Base-by-base conservation (phyloP, 202 grass and related monocot species). In the Panicum virgatum region DNA sequence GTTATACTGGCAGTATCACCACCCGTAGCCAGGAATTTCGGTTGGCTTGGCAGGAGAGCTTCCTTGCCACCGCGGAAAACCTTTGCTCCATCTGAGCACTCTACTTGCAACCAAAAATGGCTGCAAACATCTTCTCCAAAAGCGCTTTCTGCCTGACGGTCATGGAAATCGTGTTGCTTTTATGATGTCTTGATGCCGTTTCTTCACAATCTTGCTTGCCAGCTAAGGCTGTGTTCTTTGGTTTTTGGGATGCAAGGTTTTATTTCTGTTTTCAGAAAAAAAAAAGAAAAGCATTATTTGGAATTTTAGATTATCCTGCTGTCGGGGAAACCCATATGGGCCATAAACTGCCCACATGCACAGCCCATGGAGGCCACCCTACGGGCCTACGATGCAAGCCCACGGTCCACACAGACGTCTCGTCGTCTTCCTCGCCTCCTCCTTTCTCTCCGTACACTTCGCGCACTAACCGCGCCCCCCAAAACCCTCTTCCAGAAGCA, bases 31-130 rank as follows among this genome's bases (percentile, higher is more conserved):
- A 40, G 38, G 77, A 80, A 84, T 85, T 76, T 53, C 39, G 2
- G 54, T 45, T 82, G 42, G 58, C 87, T 77, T 86, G 83, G 34
- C 79, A 68, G 14, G 32, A 22, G 20, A 36, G 79, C 51, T 89
- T 89, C 59, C 78, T 79, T 54, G 42, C 14, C 56, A 10, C n/a
- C 25, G 14, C 48, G 4, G 9, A 69, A 80, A 54, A 67, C 46
- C 9, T 56, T 56, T 68, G 22, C 34, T 68, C 77, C 63, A 67
- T 26, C 62, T 39, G 44, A 6, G 20, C n/a, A 56, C 34, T 68
- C 34, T 47, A 13, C 84, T 12, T 20, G 64, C 3, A 65, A 30
- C 61, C 15, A 13, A 48, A 67, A 69, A 36, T 48, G 59, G 48
- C 20, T 39, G 29, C 38, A 0, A 85, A 48, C 58, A 58, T 47